Base-by-base conservation (phyloP, 2,329 filamentous ascomycete genomes). In the Shiraia sp. region DNA sequence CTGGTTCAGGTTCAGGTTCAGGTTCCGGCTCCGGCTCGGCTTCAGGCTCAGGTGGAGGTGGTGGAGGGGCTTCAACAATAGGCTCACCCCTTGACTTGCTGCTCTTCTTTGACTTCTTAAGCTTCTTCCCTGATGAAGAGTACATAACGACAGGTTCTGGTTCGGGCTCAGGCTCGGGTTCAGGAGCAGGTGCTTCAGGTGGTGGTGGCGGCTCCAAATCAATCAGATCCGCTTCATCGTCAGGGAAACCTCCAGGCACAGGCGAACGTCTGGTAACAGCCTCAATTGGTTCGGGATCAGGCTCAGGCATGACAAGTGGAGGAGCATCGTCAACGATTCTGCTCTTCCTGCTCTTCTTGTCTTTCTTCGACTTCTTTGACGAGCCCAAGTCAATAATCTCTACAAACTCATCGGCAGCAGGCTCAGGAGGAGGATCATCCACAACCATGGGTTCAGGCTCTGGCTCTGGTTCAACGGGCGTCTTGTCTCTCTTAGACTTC, bases 191-290 rank as follows among this genome's bases (percentile, higher is more conserved):
- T 24, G 41, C 41, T n/a, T 47, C 49, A 44, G 24, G 51, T 41
- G 15, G 35, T 22, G 19, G 19, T 8, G 19, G 19, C 8, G 19
- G 19, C 19, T 17, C 48, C 16, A 67, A 40, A 37, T 66, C 60
- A 23, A 67, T 65, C 40, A 68, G 44, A 37, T 67, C 63, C 51
- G 57, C 57, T 26, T 70, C 63, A 25, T 75, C 72, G 53, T 75
- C 74, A 2, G 74, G 74, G 34, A 77, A 77, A 8, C 72, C 74
- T 33, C 74, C 74, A 25, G 73, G 72, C 9, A 75, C 63, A 16
- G 74, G 74, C 17, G 69, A 66, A 13, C 63, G 41, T 14, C 66
- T 54, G 16, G 62, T 57, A 29, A 57, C 51, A 22, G 53, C 47
- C 7, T 57, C 63, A 51, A 65, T 50, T 53, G 61, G 55, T 26